phyloP scores from a whole-genome alignment of 208 protist genomes.

The Crithidia mellificae region DNA sequence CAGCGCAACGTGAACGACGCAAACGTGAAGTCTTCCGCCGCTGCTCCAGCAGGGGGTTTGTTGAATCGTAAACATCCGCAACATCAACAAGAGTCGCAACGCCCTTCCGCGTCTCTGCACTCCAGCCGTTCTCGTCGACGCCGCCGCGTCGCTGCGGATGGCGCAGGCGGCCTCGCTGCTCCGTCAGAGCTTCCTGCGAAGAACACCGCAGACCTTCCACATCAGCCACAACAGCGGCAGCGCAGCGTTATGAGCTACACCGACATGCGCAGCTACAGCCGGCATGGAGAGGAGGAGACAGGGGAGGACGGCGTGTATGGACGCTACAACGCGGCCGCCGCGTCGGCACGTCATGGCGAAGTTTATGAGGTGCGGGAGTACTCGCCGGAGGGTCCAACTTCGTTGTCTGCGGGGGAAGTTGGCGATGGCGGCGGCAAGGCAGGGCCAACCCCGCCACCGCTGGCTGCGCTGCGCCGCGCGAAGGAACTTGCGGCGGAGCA shows the following conservation, averaged over 20 bases:
- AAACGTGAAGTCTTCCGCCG: background rate
- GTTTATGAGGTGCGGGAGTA: constrained; percentile 7
- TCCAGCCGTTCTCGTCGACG: constrained; percentile 5
- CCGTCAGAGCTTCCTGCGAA: background rate
- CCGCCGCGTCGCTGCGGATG: background rate
- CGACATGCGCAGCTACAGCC: constrained; percentile 19
- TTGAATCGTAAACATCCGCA: background rate
- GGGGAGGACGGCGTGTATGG: background rate
- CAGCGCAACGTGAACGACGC: constrained; percentile 14
- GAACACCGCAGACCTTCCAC: background rate
- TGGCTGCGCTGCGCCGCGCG: constrained; percentile 23
- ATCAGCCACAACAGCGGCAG: constrained; percentile 5
- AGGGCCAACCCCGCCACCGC: no score
- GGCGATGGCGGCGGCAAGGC: no score
- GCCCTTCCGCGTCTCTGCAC: background rate
- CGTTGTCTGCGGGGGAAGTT: no score
- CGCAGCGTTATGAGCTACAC: constrained; percentile 27
- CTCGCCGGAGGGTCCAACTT: no score
- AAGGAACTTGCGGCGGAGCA: constrained; percentile 22
- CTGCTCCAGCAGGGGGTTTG: background rate
- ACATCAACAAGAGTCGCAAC: background rate
- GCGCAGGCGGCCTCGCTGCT: background rate
- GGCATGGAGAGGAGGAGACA: no score
- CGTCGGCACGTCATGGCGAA: background rate
- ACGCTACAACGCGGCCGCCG: background rate